phyloP scores from a whole-genome alignment of 495 filamentous ascomycete genomes.

The Tirmania nivea region DNA sequence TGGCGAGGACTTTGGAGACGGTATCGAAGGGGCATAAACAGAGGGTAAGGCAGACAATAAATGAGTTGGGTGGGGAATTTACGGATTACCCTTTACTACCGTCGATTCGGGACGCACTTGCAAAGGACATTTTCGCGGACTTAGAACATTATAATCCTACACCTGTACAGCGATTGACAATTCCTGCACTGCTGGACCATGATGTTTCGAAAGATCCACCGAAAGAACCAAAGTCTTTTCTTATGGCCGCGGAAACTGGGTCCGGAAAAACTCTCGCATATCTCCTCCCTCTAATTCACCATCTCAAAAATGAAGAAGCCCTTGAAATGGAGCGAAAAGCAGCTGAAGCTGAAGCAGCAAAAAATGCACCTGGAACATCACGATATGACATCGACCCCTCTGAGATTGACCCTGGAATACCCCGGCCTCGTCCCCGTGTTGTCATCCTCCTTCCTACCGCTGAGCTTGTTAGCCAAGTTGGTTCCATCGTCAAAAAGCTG shows the following conservation, averaged over 20 bases:
- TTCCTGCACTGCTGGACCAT: constrained; percentile 48
- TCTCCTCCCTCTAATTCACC: too few relatives aligned
- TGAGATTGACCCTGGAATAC: constrained; percentile 31
- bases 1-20: constrained; percentile 58
- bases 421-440: constrained; percentile 28
- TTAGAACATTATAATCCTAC: constrained; percentile 56
- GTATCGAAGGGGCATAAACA: constrained; percentile 51
- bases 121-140: constrained; percentile 44
- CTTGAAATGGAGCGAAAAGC: constrained; percentile 30
- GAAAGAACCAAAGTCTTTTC: constrained; percentile 32
- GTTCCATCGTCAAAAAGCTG: constrained; percentile 51
- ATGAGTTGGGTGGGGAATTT: constrained; percentile 16
- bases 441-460: constrained; percentile 84
- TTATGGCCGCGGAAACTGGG: too few relatives aligned
- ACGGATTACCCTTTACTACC: too few relatives aligned
- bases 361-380: constrained; percentile 28
- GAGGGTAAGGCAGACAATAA: constrained; percentile 45
- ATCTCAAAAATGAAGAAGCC: constrained; percentile 51
- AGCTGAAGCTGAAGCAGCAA: constrained; percentile 26
- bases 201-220: constrained; percentile 5
- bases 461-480: constrained; percentile 80
- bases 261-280: too few relatives aligned
- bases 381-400: constrained; percentile 37
- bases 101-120: constrained; percentile 24
- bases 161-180: constrained; percentile 68